Conservation (phyloP, 2,329 filamentous ascomycete genomes). For the Stagonosporopsis vannaccii region DNA sequence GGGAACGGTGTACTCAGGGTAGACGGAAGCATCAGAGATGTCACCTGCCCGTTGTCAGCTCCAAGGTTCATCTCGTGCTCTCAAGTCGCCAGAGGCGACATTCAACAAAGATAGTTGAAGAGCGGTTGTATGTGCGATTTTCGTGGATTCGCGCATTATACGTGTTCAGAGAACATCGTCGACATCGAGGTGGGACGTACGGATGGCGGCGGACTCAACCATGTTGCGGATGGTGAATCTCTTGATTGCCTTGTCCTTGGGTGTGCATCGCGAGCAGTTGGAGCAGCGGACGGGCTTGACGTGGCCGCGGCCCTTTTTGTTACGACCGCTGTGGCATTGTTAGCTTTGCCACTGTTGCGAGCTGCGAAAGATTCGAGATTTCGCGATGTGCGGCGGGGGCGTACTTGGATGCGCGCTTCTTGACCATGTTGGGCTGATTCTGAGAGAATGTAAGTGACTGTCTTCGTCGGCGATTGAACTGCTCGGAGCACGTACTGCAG, state of each 20-base stretch:
- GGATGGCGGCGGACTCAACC: constrained; percentile 99
- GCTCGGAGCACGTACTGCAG: constrained; percentile 42
- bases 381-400: constrained; percentile 38
- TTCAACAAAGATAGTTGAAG: constrained; percentile 4
- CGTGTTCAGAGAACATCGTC: constrained; percentile 8
- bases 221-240: constrained; percentile 99
- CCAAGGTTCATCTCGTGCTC: constrained; percentile 18
- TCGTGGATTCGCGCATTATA: constrained; percentile 4
- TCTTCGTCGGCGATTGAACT: not conserved
- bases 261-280: constrained; percentile 82
- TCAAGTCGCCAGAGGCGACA: constrained; percentile 7
- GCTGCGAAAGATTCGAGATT: constrained; percentile 17
- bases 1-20: constrained; percentile 98
- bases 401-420: constrained; percentile 79
- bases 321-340: constrained; percentile 77
- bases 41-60: constrained; percentile 72
- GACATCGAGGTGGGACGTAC: constrained; percentile 67
- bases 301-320: constrained; percentile 99
- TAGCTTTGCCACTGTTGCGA: constrained; percentile 37
- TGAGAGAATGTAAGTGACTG: constrained; percentile 33
- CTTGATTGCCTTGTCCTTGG: constrained; percentile 99
- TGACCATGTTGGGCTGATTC: constrained; percentile 72
- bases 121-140: constrained; percentile 4
- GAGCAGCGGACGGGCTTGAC: constrained; percentile 98
- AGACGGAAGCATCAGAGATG: constrained; percentile 99